These are phyloP conservation scores for Yamadazyma kanchanaburiensis DNA, from an alignment of 1,139 yeast genomes.

Conservation along the genomic window DNA sequence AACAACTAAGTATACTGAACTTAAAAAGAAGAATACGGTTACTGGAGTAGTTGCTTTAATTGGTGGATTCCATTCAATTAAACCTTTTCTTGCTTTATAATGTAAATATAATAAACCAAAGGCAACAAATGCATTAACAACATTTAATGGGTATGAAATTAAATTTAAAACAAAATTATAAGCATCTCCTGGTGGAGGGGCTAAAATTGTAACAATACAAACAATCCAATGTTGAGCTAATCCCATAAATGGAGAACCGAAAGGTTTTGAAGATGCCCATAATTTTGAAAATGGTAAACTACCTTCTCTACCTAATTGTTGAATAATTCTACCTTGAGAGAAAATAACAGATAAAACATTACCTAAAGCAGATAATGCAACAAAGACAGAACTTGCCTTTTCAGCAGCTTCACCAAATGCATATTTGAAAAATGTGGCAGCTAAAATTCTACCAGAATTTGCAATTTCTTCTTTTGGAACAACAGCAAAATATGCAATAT, in stretches of 20 bases:
- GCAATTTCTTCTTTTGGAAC: constrained; percentile 46
- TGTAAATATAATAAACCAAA: constrained; percentile 40
- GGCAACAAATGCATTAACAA: constrained; percentile 46
- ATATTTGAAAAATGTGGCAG: constrained; percentile 43
- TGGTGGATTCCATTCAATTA: constrained; percentile 69
- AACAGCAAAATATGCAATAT: constrained; percentile 56
- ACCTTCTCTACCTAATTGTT: constrained; percentile 49
- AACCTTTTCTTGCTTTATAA: constrained; percentile 50
- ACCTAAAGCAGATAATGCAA: constrained; percentile 49
- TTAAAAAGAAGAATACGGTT: constrained; percentile 58
- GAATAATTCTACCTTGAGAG: constrained; percentile 49
- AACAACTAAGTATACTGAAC: constrained; percentile 66
- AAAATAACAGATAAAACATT: constrained; percentile 48
- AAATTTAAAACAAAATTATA: constrained; percentile 47
- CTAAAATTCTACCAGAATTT: constrained; percentile 42
- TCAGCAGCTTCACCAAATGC: constrained; percentile 47
- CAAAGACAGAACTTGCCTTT: constrained; percentile 47
- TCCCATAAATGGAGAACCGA: constrained; percentile 50
- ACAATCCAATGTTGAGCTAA: constrained; percentile 58
- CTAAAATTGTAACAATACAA: constrained; percentile 44
- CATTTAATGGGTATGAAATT: constrained; percentile 50
- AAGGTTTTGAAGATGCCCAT: constrained; percentile 43
- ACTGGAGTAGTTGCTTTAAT: constrained; percentile 66
- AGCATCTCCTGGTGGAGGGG: constrained; percentile 52
- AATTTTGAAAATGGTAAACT: constrained; percentile 44